Evolutionary conservation across 441 rosid species (phyloP).

Genomic region (Arabidopsis hybrid): DNA sequence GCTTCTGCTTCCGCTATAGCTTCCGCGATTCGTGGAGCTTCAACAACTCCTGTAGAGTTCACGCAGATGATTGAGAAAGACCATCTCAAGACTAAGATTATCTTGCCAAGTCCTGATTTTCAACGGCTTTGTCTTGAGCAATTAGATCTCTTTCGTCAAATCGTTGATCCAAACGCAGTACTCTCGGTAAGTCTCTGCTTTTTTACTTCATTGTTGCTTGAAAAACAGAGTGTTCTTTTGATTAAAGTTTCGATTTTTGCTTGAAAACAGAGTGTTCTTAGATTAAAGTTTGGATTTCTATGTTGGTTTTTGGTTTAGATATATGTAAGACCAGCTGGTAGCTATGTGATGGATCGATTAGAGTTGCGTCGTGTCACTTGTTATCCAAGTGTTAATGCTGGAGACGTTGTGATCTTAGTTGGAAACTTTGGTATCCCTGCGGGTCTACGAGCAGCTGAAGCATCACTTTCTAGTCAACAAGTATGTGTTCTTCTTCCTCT

Average conservation of each 20-base stretch:
- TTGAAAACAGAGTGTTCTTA: no score
- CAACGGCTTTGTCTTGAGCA: constrained; percentile 82
- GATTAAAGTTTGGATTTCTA: not conserved
- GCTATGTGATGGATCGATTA: constrained; percentile 90
- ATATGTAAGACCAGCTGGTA: constrained; percentile 91
- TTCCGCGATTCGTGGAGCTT: constrained; percentile 66
- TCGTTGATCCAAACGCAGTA: constrained; percentile 70
- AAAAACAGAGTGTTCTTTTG: not conserved
- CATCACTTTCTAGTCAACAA: constrained; percentile 76
- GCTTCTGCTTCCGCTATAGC: constrained; percentile 86
- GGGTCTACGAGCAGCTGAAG: constrained; percentile 87
- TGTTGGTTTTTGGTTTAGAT: constrained; percentile 46
- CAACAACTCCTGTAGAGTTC: constrained; percentile 81
- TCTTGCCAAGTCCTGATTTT: constrained; percentile 82
- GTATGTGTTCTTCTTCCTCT: constrained; percentile 42
- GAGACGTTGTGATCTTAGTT: constrained; percentile 70
- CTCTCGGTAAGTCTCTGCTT: constrained; percentile 60
- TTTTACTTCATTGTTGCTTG: constrained; percentile 13
- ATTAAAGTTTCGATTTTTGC: no score
- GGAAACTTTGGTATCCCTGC: constrained; percentile 75
- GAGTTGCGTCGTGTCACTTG: constrained; percentile 79
- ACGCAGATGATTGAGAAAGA: constrained; percentile 65
- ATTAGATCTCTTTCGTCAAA: constrained; percentile 75
- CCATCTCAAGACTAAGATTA: constrained; percentile 55
- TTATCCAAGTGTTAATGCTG: constrained; percentile 55